Base-by-base conservation (phyloP, 768 basidiomycete genomes). In the Pilatotrama ljubarskyi region DNA sequence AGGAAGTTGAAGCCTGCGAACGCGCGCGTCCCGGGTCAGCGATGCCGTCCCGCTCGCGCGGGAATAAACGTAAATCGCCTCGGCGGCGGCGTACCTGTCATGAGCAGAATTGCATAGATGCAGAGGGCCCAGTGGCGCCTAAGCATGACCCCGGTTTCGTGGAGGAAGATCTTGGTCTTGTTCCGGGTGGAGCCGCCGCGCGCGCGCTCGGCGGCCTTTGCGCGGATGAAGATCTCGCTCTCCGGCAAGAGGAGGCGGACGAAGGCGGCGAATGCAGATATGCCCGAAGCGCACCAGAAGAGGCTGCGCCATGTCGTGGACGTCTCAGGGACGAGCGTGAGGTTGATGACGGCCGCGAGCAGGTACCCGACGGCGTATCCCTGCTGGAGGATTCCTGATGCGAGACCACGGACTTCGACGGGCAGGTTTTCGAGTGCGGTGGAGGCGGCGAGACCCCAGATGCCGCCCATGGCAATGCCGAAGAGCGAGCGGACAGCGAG, bases 341-440 rank as follows among this genome's bases (percentile, higher is more conserved):
- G 78, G 69, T 95, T 93, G 76, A 95, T 82, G 47, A 90, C 84
- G 0, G 93, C 90, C 0, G 93, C 91, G 57, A 97, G 64, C 8
- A 96, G 84, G 70, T 88, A 95, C 1, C 95, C 95, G 13, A 86
- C 81, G 0, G 93, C 91, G 67, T 96, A 95, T 15, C 93, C 95
- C 69, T 95, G 84, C 66, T 97, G 95, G 5, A 98, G 72, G 47
- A 96, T 75, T 14, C 95, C 95, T 20, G 85, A 88, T 2, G 86
- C 87, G 2, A 97, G 75, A 20, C 96, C 96, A 70, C 95, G 90
- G 15, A 86, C 81, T 68, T 91, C 89, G 29, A 90, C 86, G 0
- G 95, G 95, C 10, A 96, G 80, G 70, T 91, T 95, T 72, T 97
- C 95, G 37, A 97, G 85, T 0, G 90, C 87, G 0, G 90, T 94